Base-by-base conservation (phyloP, 352 stramenopile species). In the Elongisporangium prolatum region DNA sequence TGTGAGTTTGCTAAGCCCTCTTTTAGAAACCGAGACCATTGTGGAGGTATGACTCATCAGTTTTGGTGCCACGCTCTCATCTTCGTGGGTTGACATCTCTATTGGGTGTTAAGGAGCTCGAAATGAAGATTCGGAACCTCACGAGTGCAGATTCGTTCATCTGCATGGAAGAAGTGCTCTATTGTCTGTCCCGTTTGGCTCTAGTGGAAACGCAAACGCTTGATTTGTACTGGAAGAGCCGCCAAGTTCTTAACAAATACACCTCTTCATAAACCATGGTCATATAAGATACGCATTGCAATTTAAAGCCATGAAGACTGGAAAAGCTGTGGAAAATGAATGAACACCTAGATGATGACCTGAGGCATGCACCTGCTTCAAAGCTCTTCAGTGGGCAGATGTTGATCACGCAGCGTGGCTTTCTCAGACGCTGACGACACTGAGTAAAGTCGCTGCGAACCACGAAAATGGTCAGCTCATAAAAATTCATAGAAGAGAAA, bases 351-450 rank as follows among this genome's bases (percentile, higher is more conserved):
- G 7, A 24, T 21, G 52, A 50, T n/a, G 28, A 28, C n/a, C 25
- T 50, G 52, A 54, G 18, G 3, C 20, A 28, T 11, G 49, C 53
- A 47, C 21, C 22, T n/a, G 21, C 22, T 22, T 51, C 34, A 7
- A 38, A 89, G 65, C 50, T 87, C 73, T 60, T 91, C 78, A 10
- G 79, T 86, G 13, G 81, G 79, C 5, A 91, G 63, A 60, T 72
- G 63, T 52, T 87, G 69, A 13, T 88, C 78, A 11, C 78, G 73
- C 48, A 91, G 68, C 3, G 75, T 79, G 13, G 69, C 75, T 65
- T 91, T 91, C 63, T 91, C 81, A 5, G 73, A 84, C 18, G 78
- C 71, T 3, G 79, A 88, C 17, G 77, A 88, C 9, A 91, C 67
- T 20, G 81, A 89, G 60, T 89, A 91, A 18, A 89, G 56, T 1